Percentiles rank a stretch among this genome's conserved stretches.
Evolutionary conservation across 768 basidiomycete genomes (phyloP).

Genomic region (Peribolospora kevripleyi): DNA sequence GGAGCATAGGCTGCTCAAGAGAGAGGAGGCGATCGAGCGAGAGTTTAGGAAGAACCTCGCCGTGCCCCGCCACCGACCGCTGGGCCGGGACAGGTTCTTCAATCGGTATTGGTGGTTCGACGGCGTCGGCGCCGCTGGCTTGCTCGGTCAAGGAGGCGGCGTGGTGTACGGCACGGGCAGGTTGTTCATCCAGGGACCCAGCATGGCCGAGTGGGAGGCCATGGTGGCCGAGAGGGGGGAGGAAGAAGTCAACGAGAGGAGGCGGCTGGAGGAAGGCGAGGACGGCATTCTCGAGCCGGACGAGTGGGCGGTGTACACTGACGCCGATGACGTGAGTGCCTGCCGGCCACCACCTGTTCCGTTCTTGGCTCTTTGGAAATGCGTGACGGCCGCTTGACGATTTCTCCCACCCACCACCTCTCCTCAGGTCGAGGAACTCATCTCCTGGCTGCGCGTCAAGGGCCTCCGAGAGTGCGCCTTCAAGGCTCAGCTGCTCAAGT

Average conservation of each 20-base stretch:
- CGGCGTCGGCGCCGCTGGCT: conserved; percentile 62
- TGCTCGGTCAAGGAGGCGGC: conserved; percentile 46
- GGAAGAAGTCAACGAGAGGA: conserved; percentile 31
- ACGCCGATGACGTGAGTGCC: conserved; percentile 52
- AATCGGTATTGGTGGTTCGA: conserved; percentile 99
- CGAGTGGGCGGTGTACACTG: conserved; percentile 80
- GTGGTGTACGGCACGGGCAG: conserved; percentile 70
- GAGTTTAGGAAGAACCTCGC: conserved; percentile 80
- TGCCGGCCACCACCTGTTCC: not conserved
- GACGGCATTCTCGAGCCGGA: conserved; percentile 44
- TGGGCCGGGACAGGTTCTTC: conserved; percentile 80
- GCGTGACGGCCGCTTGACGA: not conserved
- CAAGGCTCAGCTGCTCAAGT: conserved; percentile 50
- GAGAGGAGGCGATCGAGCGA: conserved; percentile 66
- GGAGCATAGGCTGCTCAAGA: not conserved
- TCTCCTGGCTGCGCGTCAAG: conserved; percentile 76
- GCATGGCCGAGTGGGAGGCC: conserved; percentile 45
- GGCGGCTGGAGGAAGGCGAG: conserved; percentile 34
- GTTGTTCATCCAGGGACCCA: conserved; percentile 78
- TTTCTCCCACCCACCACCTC: not conserved
- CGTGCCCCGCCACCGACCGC: conserved; percentile 57
- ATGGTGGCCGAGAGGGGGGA: conserved; percentile 26
- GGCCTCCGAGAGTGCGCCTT: conserved; percentile 67
- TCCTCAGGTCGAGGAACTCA: conserved; percentile 51
- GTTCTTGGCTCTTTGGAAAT: not conserved